A percentile compares a stretch with the other conserved stretches of the same genome.
Evolutionary conservation across 495 filamentous ascomycete species (phyloP).

Genomic region (Tuber microsphaerosporum): DNA sequence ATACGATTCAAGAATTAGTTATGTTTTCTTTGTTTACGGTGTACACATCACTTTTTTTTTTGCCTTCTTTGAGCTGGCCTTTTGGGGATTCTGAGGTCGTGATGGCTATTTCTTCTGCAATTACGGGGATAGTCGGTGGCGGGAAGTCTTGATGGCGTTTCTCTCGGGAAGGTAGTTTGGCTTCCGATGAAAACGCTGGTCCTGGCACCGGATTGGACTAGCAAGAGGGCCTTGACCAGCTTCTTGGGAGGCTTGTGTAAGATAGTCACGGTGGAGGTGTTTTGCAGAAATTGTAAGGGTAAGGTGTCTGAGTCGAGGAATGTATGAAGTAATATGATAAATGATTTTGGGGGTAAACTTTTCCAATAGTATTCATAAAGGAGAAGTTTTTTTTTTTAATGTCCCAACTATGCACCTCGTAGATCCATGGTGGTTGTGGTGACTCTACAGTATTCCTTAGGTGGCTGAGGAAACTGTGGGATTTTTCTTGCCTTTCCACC

Average conservation of each 20-base stretch:
- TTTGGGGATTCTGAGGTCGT: background rate
- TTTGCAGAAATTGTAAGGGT: background rate
- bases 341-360: background rate
- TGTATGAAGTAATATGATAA: background rate
- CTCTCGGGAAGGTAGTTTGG: background rate
- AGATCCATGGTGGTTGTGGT: conserved; percentile 2
- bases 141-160: background rate
- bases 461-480: conserved; percentile 1
- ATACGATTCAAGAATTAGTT: background rate
- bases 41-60: conserved; percentile 2
- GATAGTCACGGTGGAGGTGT: background rate
- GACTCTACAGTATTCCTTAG: background rate
- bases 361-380: background rate
- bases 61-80: background rate
- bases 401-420: background rate
- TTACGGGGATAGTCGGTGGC: background rate
- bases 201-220: background rate
- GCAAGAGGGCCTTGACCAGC: background rate
- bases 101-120: background rate
- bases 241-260: conserved; percentile 1
- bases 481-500: conserved; percentile 36
- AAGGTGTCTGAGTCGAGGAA: background rate
- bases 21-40: background rate
- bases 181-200: background rate
- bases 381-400: background rate